Base-by-base conservation (phyloP, 768 basidiomycete genomes). In the Leccinum incarnatum region DNA sequence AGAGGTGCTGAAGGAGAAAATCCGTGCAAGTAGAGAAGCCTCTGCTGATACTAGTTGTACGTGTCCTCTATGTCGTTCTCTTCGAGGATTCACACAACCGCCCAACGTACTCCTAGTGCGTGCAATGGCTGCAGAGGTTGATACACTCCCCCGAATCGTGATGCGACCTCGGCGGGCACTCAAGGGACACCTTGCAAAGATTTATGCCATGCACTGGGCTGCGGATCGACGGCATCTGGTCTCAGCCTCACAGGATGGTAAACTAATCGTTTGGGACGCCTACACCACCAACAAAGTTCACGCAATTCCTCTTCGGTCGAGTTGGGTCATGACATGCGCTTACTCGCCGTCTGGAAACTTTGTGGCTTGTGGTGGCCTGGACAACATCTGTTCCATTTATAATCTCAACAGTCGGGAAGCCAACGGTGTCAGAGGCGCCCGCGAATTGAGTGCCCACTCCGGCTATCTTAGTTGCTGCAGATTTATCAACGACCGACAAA, bases 201-300 rank as follows among this genome's bases (percentile, higher is more conserved):
- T 99, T 71, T 99, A 99, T 74, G 96, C 96, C 51, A 97, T 99
- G 92, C 97, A 99, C 75, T 99, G 97, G 97, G 91, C 96, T 34
- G 87, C 91, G 54, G 96, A 99, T 80, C 86, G 94, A 69, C 83
- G 97, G 68, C 96, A 99, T 79, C 86, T 99, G 60, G 96, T 99
- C 36, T 98, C 97, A 15, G 96, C 96, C n/a, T 98, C 96, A 2
- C 96, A 99, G 74, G 96, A 99, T 72, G 96, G 96, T 54, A 99
- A 99, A 76, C 85, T 99, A 59, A 98, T 99, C 72, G 96, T 99
- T 55, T 99, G 96, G 96, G 96, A 99, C 75, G 96, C 96, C 53
- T 98, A 98, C 77, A 98, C 96, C n/a, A 97, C 95, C 58, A 99
- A 99, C 84, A 99, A 99, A 80, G 96, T 99, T 60, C 97, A 99